Evolutionary conservation across 2,329 filamentous ascomycete genomes (phyloP).

Genomic region (Spiromastix sp.): DNA sequence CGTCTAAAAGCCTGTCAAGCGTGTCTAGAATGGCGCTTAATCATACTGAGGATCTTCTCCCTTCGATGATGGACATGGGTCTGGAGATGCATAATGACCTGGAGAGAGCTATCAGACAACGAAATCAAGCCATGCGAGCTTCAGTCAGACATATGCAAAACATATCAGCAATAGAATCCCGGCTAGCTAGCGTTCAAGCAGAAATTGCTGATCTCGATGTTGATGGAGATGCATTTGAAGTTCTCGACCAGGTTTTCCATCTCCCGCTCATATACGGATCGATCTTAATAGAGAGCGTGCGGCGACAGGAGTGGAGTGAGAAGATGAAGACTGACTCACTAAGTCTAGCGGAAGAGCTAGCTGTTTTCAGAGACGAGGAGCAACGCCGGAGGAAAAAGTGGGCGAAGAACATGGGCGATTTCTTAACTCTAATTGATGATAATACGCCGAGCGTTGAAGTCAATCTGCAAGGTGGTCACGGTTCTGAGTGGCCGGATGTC

Average conservation of each 20-base stretch:
- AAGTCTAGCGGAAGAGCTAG: slow-evolving; percentile 84
- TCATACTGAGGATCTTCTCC: slow-evolving; percentile 54
- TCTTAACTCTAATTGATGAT: slow-evolving; percentile 55
- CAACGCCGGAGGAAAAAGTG: slow-evolving; percentile 79
- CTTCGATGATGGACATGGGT: slow-evolving; percentile 47
- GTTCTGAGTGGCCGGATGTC: slow-evolving; percentile 69
- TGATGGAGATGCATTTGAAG: slow-evolving; percentile 71
- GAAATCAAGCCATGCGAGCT: slow-evolving; percentile 56
- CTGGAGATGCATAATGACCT: slow-evolving; percentile 43
- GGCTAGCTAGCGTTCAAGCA: slow-evolving; percentile 60
- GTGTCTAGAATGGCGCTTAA: slow-evolving; percentile 54
- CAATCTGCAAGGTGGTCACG: slow-evolving; percentile 63
- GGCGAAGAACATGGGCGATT: slow-evolving; percentile 73
- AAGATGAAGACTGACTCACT: slow-evolving; percentile 83
- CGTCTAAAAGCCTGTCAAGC: slow-evolving; percentile 52
- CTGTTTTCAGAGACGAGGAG: slow-evolving; percentile 85
- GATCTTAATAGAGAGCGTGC: slow-evolving; percentile 73
- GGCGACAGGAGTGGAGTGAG: slow-evolving; percentile 80
- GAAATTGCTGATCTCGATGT: slow-evolving; percentile 63
- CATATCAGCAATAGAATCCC: slow-evolving; percentile 68
- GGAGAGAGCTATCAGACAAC: slow-evolving; percentile 46
- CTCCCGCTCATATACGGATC: slow-evolving; percentile 86
- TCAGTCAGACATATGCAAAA: slow-evolving; percentile 67
- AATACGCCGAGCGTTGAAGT: slow-evolving; percentile 71
- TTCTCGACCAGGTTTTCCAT: slow-evolving; percentile 67